A percentile compares a stretch with the other conserved stretches of the same genome.
Conservation (phyloP, 2,329 filamentous ascomycete genomes). For the Colletotrichum sp. region DNA sequence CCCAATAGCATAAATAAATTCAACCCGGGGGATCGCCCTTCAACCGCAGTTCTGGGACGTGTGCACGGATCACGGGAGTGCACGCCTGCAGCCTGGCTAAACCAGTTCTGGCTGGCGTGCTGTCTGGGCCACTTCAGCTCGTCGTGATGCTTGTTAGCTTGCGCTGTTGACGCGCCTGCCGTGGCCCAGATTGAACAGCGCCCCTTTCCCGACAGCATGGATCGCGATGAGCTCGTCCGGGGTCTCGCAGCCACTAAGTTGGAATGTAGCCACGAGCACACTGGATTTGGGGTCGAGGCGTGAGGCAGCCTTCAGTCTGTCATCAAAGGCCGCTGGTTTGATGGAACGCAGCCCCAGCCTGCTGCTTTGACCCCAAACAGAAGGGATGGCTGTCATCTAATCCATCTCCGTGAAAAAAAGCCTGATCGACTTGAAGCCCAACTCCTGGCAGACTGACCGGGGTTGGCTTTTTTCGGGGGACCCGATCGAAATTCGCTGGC, state of each 20-base stretch:
- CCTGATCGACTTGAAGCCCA: neutral
- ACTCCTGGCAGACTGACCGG: neutral
- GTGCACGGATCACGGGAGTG: slow-evolving; percentile 10
- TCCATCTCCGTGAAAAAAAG: neutral
- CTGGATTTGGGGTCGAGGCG: neutral
- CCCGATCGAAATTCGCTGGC: neutral
- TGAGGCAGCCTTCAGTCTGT: neutral
- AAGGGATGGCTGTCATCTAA: neutral
- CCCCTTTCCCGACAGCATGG: slow-evolving; percentile 14
- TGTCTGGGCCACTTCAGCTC: slow-evolving; percentile 8
- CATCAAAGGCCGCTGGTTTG: neutral
- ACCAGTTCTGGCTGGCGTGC: slow-evolving; percentile 4
- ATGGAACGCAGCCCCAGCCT: neutral
- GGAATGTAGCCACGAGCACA: neutral
- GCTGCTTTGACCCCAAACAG: neutral
- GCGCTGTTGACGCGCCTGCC: neutral
- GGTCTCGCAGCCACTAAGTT: neutral
- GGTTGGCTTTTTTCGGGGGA: neutral
- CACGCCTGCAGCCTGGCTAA: slow-evolving; percentile 9
- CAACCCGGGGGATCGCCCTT: slow-evolving; percentile 21
- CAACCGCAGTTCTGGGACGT: slow-evolving; percentile 20
- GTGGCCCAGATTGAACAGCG: neutral
- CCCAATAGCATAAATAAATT: neutral
- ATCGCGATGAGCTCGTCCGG: neutral
- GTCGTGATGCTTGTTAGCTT: neutral